These are phyloP conservation scores for Hamigera avellanea DNA, from an alignment of 495 filamentous ascomycete genomes.

Conservation along the genomic window DNA sequence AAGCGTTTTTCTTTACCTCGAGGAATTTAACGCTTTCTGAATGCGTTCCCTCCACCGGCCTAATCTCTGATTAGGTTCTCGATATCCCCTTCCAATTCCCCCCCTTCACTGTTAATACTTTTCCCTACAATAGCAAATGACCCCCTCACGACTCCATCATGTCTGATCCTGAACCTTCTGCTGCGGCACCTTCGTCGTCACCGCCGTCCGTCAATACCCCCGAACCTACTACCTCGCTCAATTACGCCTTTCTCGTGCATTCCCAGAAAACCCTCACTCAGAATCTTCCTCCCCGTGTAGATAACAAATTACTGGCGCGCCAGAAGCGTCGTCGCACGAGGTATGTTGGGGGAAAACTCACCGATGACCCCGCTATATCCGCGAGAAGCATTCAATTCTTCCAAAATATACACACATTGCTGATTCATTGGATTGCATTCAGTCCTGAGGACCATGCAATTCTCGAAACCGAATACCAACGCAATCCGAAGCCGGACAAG, in stretches of 20 bases:
- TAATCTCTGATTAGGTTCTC: too few species aligned
- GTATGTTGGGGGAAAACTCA: conserved; percentile 20
- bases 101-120: too few species aligned
- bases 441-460: conserved; percentile 84
- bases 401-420: too few species aligned
- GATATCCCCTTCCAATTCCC: too few species aligned
- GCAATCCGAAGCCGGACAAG: conserved; percentile 89
- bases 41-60: too few species aligned
- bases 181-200: conserved; percentile 21
- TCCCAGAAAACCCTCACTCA: conserved; percentile 53
- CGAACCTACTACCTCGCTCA: conserved; percentile 25
- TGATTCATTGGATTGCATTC: conserved; percentile 5
- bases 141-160: conserved; percentile 10
- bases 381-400: too few species aligned
- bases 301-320: conserved; percentile 54
- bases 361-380: conserved; percentile 1
- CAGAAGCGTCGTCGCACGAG: conserved; percentile 63
- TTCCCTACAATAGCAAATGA: too few species aligned
- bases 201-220: conserved; percentile 23
- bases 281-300: conserved; percentile 50
- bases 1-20: too few species aligned
- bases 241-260: conserved; percentile 57
- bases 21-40: too few species aligned
- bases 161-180: conserved; percentile 27
- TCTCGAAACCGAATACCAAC: conserved; percentile 77